A percentile compares a stretch with the other conserved stretches of the same genome.
These are phyloP conservation scores for Collybia sp. DNA, from an alignment of 768 basidiomycete species.

Conservation along the genomic window DNA sequence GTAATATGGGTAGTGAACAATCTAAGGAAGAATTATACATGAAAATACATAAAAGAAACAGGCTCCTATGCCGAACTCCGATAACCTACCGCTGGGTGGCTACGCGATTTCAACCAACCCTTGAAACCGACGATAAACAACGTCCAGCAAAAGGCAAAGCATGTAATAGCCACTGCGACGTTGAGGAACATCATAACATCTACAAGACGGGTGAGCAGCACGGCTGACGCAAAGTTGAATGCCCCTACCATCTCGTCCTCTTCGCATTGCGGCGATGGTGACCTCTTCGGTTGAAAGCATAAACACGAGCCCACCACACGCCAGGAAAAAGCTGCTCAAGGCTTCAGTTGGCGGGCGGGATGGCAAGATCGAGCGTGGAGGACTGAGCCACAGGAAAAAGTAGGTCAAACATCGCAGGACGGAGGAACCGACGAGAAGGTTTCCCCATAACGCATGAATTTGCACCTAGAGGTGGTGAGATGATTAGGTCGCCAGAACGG, in stretches of 20 bases:
- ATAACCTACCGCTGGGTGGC: constrained; percentile 23
- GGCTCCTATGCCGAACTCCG: constrained; percentile 13
- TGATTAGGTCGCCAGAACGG: neutral
- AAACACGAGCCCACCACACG: constrained; percentile 86
- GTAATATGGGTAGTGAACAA: neutral
- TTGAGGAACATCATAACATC: constrained; percentile 91
- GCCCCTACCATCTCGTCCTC: constrained; percentile 73
- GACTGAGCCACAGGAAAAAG: constrained; percentile 89
- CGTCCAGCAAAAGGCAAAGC: constrained; percentile 83
- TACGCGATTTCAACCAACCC: constrained; percentile 63
- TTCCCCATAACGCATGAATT: constrained; percentile 90
- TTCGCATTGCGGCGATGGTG: constrained; percentile 86
- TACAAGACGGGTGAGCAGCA: constrained; percentile 17
- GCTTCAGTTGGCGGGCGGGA: constrained; percentile 93
- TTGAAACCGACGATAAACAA: constrained; percentile 73
- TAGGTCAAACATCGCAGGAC: constrained; percentile 85
- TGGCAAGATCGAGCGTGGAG: constrained; percentile 80
- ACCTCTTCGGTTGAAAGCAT: constrained; percentile 89
- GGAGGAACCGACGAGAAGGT: constrained; percentile 73
- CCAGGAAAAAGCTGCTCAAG: constrained; percentile 79
- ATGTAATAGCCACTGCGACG: constrained; percentile 80
- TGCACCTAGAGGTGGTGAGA: constrained; percentile 50
- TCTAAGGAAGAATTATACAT: neutral
- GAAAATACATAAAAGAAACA: neutral
- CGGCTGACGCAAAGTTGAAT: neutral